Conservation (phyloP, 306 rosid genomes). For the Begonia fuchsioides region DNA sequence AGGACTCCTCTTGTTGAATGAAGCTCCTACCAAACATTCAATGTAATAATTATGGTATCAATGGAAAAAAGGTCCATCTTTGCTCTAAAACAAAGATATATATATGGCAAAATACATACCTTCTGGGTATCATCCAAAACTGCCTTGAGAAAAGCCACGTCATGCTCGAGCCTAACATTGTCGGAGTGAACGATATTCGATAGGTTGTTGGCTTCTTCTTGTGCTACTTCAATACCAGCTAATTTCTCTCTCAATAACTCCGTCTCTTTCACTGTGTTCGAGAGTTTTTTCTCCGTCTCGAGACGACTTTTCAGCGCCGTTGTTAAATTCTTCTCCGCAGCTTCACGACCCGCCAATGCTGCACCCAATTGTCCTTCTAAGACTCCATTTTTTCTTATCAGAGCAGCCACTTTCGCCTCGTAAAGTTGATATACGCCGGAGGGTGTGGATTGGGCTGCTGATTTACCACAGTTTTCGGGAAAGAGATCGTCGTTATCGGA, state of each 20-base stretch:
- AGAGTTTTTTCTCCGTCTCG: slow-evolving; percentile 54
- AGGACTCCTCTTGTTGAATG: slow-evolving; percentile 95
- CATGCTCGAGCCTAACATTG: slow-evolving; percentile 91
- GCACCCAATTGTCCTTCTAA: slow-evolving; percentile 78
- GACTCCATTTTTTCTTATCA: slow-evolving; percentile 57
- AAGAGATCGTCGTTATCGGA: slow-evolving; percentile 30
- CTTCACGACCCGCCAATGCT: slow-evolving; percentile 59
- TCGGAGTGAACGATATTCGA: slow-evolving; percentile 83
- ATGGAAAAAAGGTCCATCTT: not conserved
- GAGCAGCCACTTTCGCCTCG: slow-evolving; percentile 52
- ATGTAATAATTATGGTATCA: not conserved
- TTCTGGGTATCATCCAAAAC: slow-evolving; percentile 90
- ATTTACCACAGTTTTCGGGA: slow-evolving; percentile 33
- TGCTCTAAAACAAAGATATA: not conserved
- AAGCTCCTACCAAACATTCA: slow-evolving; percentile 45
- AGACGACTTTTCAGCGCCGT: slow-evolving; percentile 52
- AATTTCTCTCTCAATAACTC: slow-evolving; percentile 69
- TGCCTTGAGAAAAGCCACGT: slow-evolving; percentile 97
- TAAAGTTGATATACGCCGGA: slow-evolving; percentile 53
- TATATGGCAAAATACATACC: slow-evolving; percentile 36
- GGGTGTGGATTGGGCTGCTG: slow-evolving; percentile 35
- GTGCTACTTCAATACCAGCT: slow-evolving; percentile 59
- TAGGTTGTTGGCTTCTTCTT: slow-evolving; percentile 70
- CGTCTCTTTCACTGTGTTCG: slow-evolving; percentile 46
- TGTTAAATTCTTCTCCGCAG: slow-evolving; percentile 55